These are phyloP conservation scores for Fusarium newnesense DNA, from an alignment of 2,329 filamentous ascomycete species.

Conservation along the genomic window DNA sequence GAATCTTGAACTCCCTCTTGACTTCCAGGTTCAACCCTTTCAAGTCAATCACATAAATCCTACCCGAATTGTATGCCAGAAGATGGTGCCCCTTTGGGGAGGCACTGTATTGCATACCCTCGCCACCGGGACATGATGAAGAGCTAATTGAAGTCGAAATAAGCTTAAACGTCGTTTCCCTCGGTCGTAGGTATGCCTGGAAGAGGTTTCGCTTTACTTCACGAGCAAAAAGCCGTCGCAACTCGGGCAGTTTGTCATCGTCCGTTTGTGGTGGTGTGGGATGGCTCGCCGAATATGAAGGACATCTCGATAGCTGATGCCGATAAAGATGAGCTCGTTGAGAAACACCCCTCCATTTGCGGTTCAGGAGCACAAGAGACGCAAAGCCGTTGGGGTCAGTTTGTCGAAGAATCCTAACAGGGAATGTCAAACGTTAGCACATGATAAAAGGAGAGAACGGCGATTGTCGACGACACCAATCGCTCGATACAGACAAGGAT, in stretches of 20 bases:
- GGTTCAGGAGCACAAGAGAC: conserved; percentile 72
- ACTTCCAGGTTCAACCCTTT: conserved; percentile 69
- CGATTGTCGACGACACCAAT: neutral
- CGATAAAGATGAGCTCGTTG: conserved; percentile 72
- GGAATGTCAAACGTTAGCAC: conserved; percentile 29
- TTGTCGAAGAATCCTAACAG: conserved; percentile 66
- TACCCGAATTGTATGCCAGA: conserved; percentile 85
- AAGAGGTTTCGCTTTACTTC: conserved; percentile 83
- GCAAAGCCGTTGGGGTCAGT: conserved; percentile 73
- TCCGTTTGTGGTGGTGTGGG: conserved; percentile 50
- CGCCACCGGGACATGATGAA: conserved; percentile 82
- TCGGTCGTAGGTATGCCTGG: conserved; percentile 77
- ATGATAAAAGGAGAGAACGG: neutral
- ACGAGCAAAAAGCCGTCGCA: conserved; percentile 74
- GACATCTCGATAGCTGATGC: conserved; percentile 69
- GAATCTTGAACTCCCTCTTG: conserved; percentile 81
- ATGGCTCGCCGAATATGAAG: conserved; percentile 66
- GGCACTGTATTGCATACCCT: conserved; percentile 85
- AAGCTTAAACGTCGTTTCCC: conserved; percentile 77
- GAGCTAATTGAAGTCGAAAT: conserved; percentile 87
- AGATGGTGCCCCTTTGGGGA: conserved; percentile 80
- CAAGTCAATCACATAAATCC: conserved; percentile 82
- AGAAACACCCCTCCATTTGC: conserved; percentile 72
- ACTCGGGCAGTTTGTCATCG: conserved; percentile 63
- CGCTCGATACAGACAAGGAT: neutral